Percentiles rank a stretch among this genome's conserved stretches.
Evolutionary conservation across 1,284 basidiomycete genomes (phyloP).

Genomic region (Irpex sp.): DNA sequence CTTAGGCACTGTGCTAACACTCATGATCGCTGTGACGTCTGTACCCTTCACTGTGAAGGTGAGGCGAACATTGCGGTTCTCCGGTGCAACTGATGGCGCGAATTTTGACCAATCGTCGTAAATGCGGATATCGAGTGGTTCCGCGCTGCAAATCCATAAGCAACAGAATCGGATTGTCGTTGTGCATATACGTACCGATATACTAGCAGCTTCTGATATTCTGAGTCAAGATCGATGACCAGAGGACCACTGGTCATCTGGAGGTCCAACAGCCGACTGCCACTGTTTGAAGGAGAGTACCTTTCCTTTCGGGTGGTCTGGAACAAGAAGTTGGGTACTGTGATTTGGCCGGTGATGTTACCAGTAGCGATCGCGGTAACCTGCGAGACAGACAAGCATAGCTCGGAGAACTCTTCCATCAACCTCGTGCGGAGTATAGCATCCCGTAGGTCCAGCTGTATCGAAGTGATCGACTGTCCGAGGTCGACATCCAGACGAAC

Average conservation of each 20-base stretch:
- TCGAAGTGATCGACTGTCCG: conserved; percentile 66
- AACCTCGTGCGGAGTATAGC: conserved; percentile 59
- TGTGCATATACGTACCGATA: conserved; percentile 58
- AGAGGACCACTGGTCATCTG: conserved; percentile 74
- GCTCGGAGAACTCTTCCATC: conserved; percentile 51
- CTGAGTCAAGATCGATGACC: conserved; percentile 68
- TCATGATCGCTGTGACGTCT: conserved; percentile 66
- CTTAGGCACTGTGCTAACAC: conserved; percentile 72
- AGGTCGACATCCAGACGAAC: conserved; percentile 75
- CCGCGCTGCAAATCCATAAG: conserved; percentile 47
- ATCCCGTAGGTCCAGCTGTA: conserved; percentile 63
- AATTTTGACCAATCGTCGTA: conserved; percentile 80
- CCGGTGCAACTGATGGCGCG: conserved; percentile 33
- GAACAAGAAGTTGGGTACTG: conserved; percentile 73
- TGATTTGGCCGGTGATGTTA: conserved; percentile 69
- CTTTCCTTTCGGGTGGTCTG: conserved; percentile 63
- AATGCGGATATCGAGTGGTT: conserved; percentile 73
- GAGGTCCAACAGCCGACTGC: conserved; percentile 62
- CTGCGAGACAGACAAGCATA: conserved; percentile 65
- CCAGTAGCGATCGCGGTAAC: conserved; percentile 65
- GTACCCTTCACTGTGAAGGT: conserved; percentile 76
- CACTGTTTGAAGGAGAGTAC: conserved; percentile 29
- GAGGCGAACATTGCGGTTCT: conserved; percentile 62
- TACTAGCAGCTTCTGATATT: conserved; percentile 71
- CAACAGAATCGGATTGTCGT: not conserved